Evolutionary conservation across 179 eudicot species (phyloP).

Genomic region (Silene vulgaris): DNA sequence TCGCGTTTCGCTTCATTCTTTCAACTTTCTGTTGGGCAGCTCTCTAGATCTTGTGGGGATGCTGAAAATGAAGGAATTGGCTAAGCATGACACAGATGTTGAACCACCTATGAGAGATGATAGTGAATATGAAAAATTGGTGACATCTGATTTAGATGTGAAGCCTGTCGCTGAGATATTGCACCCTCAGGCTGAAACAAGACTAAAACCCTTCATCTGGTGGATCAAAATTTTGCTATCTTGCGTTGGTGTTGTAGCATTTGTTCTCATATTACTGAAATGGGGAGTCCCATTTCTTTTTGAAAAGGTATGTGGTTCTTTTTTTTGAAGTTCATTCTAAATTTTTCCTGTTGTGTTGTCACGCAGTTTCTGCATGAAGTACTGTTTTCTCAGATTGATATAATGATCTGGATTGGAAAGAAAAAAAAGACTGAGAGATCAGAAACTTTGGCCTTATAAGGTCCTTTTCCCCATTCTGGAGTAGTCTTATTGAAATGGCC

Average conservation of each 20-base stretch:
- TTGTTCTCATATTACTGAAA: constrained; percentile 48
- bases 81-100: constrained; percentile 28
- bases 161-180: constrained; percentile 39
- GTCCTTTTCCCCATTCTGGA: neutral
- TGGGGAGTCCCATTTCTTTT: constrained; percentile 85
- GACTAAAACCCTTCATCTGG: constrained; percentile 42
- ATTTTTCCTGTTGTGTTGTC: neutral
- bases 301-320: constrained; percentile 52
- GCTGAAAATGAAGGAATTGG: constrained; percentile 40
- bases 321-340: constrained; percentile 1
- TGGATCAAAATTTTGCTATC: constrained; percentile 59
- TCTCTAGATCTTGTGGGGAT: constrained; percentile 32
- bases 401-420: no score
- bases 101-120: constrained; percentile 45
- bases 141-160: constrained; percentile 40
- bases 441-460: neutral
- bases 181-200: constrained; percentile 30
- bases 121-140: constrained; percentile 59
- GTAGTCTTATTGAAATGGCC: neutral
- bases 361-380: neutral
- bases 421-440: no score
- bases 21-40: constrained; percentile 16
- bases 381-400: neutral
- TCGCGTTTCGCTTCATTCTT: neutral
- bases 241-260: constrained; percentile 31